Evolutionary conservation across 192 early-diverging fungal genomes (phyloP).

Genomic region (Coemansia guatemalensis): DNA sequence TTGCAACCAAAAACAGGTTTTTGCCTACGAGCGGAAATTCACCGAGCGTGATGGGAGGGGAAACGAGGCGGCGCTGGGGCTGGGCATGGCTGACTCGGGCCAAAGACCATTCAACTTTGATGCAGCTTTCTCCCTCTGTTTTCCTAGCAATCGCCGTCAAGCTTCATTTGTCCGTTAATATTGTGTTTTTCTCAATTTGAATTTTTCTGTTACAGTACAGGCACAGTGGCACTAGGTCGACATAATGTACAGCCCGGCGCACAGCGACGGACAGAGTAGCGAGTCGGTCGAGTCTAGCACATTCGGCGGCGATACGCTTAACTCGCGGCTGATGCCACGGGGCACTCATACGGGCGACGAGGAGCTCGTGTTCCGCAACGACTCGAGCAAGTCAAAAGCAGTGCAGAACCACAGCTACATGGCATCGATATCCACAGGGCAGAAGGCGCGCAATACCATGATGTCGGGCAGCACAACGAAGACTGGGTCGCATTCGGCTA

Average conservation of each 20-base stretch:
- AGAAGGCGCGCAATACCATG: conserved; percentile 32
- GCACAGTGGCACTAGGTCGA: background rate
- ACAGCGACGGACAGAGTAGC: conserved; percentile 37
- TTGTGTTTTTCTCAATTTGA: background rate
- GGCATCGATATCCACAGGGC: conserved; percentile 47
- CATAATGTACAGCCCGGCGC: conserved; percentile 35
- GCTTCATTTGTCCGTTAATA: no score
- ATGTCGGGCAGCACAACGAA: conserved; percentile 19
- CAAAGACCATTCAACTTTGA: no score
- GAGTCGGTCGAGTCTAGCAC: conserved; percentile 34
- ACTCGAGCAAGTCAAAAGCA: conserved; percentile 44
- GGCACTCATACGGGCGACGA: conserved; percentile 43
- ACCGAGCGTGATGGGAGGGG: no score
- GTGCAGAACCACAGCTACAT: conserved; percentile 52
- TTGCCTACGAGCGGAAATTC: no score
- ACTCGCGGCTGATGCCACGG: conserved; percentile 46
- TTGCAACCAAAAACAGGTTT: no score
- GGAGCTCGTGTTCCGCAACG: conserved; percentile 48
- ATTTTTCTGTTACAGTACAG: background rate
- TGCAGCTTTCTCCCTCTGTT: no score
- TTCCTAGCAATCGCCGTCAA: no score
- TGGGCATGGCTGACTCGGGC: no score
- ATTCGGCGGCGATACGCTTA: conserved; percentile 20
- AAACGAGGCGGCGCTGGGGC: no score
- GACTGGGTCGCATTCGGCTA: conserved; percentile 26